phyloP scores from a whole-genome alignment of 305 asterid genomes.

The Rubia tinctorum region DNA sequence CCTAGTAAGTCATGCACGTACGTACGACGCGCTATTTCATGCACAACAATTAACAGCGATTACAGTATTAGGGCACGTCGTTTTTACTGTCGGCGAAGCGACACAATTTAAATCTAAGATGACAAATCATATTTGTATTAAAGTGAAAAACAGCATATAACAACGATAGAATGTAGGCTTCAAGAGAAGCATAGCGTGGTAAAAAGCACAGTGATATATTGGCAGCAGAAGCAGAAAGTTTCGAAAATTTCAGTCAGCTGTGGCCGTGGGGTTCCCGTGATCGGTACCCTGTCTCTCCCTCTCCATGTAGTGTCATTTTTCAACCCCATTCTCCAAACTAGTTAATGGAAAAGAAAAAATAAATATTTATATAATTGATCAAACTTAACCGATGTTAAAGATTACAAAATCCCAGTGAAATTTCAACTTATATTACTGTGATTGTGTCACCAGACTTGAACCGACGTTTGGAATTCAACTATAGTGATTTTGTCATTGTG shows the following conservation, averaged over 20 bases:
- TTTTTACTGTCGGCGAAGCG: not conserved
- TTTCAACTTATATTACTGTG: too few species aligned
- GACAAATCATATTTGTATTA: not conserved
- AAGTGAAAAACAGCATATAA: not conserved
- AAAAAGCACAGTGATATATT: conserved; percentile 8
- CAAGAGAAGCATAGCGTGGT: conserved; percentile 12
- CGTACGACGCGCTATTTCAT: not conserved
- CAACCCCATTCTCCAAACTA: conserved; percentile 9
- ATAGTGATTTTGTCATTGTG: too few species aligned
- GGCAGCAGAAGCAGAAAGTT: conserved; percentile 19
- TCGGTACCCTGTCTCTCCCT: conserved; percentile 43
- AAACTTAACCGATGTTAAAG: too few species aligned
- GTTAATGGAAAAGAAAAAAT: not conserved
- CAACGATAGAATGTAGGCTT: conserved; percentile 5
- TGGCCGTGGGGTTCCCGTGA: conserved; percentile 28
- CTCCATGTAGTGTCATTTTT: conserved; percentile 52
- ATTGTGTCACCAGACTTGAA: not conserved
- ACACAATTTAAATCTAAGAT: not conserved
- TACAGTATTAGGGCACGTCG: not conserved
- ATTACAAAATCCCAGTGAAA: too few species aligned
- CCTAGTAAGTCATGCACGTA: not conserved
- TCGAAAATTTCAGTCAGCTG: conserved; percentile 18
- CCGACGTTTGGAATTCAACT: too few species aligned
- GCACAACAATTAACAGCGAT: not conserved
- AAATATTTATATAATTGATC: too few species aligned